Conservation (phyloP, 108 stramenopile genomes). For the Cyclotella kingstonii region DNA sequence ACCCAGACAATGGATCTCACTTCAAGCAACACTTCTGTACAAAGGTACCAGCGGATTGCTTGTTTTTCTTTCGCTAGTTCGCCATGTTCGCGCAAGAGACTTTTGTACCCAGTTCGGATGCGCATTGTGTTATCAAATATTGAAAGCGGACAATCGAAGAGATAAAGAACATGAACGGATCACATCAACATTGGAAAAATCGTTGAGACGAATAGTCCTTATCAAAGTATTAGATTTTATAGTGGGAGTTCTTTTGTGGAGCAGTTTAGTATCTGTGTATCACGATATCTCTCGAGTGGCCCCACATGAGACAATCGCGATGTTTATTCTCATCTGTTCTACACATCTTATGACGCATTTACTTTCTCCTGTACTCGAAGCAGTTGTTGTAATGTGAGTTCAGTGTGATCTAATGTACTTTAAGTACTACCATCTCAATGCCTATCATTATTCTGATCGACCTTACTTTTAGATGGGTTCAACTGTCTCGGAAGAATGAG, state of each 20-base stretch:
- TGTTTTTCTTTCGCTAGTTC: conserved; percentile 8
- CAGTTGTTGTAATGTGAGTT: conserved; percentile 11
- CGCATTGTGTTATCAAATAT: background rate
- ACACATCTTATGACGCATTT: conserved; percentile 6
- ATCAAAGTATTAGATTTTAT: conserved; percentile 15
- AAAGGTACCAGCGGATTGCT: conserved; percentile 15
- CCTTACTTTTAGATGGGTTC: no score
- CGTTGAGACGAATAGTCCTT: conserved; percentile 11
- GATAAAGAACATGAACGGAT: background rate
- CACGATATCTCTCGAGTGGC: background rate
- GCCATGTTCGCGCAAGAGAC: conserved; percentile 19
- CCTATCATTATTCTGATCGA: no score
- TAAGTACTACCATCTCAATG: no score
- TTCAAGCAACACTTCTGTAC: conserved; percentile 13
- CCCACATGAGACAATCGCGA: conserved; percentile 15
- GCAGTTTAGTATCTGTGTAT: conserved; percentile 3
- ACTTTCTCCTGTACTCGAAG: background rate
- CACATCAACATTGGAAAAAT: conserved; percentile 3
- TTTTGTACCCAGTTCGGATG: conserved; percentile 8
- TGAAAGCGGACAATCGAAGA: background rate
- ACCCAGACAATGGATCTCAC: conserved; percentile 6
- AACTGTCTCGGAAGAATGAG: no score
- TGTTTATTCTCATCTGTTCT: conserved; percentile 5
- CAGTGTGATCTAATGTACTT: background rate
- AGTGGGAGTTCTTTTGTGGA: conserved; percentile 9